Conservation (phyloP, 176 grass and related monocot genomes). For the Pontederia paniculata region DNA sequence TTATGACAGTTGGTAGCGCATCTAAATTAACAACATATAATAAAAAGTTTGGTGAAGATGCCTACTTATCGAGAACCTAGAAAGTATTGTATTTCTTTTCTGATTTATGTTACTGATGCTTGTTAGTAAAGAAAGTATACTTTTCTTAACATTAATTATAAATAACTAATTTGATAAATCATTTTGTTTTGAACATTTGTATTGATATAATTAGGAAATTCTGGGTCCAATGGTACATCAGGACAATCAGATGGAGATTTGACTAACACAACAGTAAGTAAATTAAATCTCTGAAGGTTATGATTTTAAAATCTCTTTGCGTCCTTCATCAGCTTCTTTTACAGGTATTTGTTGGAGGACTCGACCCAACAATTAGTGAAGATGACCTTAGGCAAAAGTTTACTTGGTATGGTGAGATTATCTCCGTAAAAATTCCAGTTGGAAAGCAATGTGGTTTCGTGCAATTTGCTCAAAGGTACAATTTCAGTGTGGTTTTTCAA, state of each 20-base stretch:
- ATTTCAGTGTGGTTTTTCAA: neutral
- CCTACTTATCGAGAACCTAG: too few species aligned
- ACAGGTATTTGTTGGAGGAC: constrained; percentile 95
- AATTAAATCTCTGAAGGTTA: constrained; percentile 8
- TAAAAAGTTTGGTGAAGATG: too few species aligned
- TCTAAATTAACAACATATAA: too few species aligned
- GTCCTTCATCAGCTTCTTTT: constrained; percentile 14
- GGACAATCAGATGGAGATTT: constrained; percentile 63
- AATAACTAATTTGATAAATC: too few species aligned
- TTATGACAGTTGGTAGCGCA: too few species aligned
- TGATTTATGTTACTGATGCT: too few species aligned
- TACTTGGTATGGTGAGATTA: constrained; percentile 73
- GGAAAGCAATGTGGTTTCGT: constrained; percentile 93
- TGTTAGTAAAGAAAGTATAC: too few species aligned
- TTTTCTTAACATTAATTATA: too few species aligned
- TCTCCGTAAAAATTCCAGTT: constrained; percentile 84
- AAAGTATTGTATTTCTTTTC: too few species aligned
- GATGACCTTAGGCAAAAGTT: constrained; percentile 80
- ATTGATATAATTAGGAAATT: constrained; percentile 42
- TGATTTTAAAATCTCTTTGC: constrained; percentile 11
- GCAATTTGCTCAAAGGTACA: constrained; percentile 84
- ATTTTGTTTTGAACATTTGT: neutral
- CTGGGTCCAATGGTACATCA: constrained; percentile 50
- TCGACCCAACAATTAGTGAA: constrained; percentile 79
- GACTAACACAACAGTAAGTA: constrained; percentile 82